phyloP scores from a whole-genome alignment of 371 early-diverging fungal species.

The Chytridium lagenaria region DNA sequence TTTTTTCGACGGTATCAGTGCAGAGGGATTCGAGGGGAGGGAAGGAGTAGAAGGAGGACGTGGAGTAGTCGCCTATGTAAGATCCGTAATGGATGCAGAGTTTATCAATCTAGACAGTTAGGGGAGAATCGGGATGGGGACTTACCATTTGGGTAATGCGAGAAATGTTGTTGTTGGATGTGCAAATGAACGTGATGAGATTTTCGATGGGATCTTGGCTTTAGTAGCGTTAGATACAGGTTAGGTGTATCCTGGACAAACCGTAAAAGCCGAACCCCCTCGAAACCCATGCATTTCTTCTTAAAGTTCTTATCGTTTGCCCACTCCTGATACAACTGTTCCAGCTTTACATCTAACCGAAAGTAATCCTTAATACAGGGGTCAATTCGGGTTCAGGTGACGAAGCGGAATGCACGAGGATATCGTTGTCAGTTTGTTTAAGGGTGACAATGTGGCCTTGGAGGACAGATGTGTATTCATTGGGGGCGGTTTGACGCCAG shows the following conservation, averaged over 20 bases:
- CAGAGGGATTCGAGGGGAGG: constrained; percentile 67
- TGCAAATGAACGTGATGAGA: constrained; percentile 93
- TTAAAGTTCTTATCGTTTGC: constrained; percentile 70
- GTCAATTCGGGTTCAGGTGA: not conserved
- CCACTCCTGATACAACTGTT: constrained; percentile 70
- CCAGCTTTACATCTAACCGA: constrained; percentile 32
- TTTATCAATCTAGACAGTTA: constrained; percentile 61
- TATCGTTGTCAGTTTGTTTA: constrained; percentile 27
- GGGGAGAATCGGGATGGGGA: not conserved
- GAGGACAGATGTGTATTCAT: constrained; percentile 45
- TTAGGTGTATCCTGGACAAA: not conserved
- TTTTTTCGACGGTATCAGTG: constrained; percentile 64
- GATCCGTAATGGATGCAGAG: constrained; percentile 64
- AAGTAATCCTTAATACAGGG: constrained; percentile 39
- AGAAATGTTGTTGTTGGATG: constrained; percentile 93
- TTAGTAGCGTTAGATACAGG: not conserved
- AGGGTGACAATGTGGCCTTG: constrained; percentile 29
- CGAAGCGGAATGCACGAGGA: constrained; percentile 13
- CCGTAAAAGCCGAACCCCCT: constrained; percentile 81
- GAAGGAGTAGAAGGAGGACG: constrained; percentile 68
- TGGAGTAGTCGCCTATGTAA: constrained; percentile 18
- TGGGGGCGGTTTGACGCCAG: constrained; percentile 61
- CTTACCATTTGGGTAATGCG: constrained; percentile 91
- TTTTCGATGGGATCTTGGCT: constrained; percentile 89
- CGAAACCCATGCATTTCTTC: constrained; percentile 57